Base-by-base conservation (phyloP, 192 early-diverging fungal species). In the Mortierella hygrophila region DNA sequence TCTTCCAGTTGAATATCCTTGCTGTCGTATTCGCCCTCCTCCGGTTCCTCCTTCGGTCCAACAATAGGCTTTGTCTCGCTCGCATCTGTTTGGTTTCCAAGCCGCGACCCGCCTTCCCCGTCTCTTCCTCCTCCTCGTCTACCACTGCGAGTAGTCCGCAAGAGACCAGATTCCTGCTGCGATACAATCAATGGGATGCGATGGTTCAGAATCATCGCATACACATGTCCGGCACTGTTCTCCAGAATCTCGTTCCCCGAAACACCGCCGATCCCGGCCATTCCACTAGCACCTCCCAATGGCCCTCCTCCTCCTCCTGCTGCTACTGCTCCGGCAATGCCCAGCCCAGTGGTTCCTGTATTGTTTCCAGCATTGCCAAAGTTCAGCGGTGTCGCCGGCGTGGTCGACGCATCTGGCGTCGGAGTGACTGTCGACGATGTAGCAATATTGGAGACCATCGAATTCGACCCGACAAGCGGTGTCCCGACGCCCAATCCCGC, bases 201-300 rank as follows among this genome's bases (percentile, higher is more conserved):
- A 76, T 92, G 91, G 42, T 90, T 90, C 16, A 92, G 72, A n/a
- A 92, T 75, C 49, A 92, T 73, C 0, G 88, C 89, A 52, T 90
- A 84, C 16, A 90, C 89, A 20, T 89, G 85, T 68, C 84, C 88
- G 23, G 79, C 78, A 70, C 77, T 68, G 49, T 83, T 80, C 75
- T 82, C 80, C 26, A 88, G 35, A 0, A 71, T 79, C 20, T 83
- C 78, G 60, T 76, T 70, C 0, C 75, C 68, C 8, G 79, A 42
- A 11, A 83, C 15, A 40, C 88, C 76, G 47, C 82, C 57, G 77
- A 79, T 77, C n/a, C 88, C 78, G 3, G 69, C 63, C 81, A 85
- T 69, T 29, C 52, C 55, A 8, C 79, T 70, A 6, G 72, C 38
- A 6, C 54, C 70, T 44, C 72, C 74, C 41, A 71, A n/a, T 40